phyloP scores from a whole-genome alignment of 768 basidiomycete species.

The Harrya chromipes region DNA sequence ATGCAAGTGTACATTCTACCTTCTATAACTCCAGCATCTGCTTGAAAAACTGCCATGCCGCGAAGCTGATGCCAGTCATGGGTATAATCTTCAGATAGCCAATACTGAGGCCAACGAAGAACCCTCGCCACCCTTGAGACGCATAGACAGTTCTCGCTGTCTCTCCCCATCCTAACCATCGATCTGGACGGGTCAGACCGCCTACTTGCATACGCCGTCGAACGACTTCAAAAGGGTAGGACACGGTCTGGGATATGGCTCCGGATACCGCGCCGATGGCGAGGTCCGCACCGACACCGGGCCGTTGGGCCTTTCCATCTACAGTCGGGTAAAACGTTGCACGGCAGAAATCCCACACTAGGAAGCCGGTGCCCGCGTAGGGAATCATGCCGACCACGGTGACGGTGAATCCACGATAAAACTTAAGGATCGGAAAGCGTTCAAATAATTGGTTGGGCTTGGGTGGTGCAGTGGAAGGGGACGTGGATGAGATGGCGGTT shows the following conservation, averaged over 20 bases:
- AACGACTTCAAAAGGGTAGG: constrained; percentile 94
- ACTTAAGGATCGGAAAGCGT: constrained; percentile 75
- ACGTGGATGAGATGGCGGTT: constrained; percentile 34
- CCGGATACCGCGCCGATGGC: constrained; percentile 85
- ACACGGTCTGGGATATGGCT: constrained; percentile 79
- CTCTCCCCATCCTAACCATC: constrained; percentile 77
- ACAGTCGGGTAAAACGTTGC: constrained; percentile 51
- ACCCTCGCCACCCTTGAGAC: constrained; percentile 76
- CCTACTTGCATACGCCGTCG: constrained; percentile 95
- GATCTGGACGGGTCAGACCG: constrained; percentile 71
- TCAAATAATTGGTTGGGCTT: constrained; percentile 41
- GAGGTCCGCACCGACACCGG: constrained; percentile 62
- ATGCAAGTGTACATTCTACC: constrained; percentile 2
- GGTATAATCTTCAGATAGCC: constrained; percentile 94
- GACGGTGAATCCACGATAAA: constrained; percentile 97
- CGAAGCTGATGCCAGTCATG: constrained; percentile 91
- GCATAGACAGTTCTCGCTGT: constrained; percentile 67
- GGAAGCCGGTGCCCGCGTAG: constrained; percentile 93
- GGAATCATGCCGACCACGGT: constrained; percentile 91
- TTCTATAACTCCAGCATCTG: constrained; percentile 28
- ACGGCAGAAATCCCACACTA: constrained; percentile 82
- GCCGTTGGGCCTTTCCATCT: constrained; percentile 37
- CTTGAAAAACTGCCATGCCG: constrained; percentile 72
- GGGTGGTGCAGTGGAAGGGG: constrained; percentile 14
- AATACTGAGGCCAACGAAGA: constrained; percentile 87